Evolutionary conservation across 306 rosid genomes (phyloP).

Genomic region (Vicia villosa): DNA sequence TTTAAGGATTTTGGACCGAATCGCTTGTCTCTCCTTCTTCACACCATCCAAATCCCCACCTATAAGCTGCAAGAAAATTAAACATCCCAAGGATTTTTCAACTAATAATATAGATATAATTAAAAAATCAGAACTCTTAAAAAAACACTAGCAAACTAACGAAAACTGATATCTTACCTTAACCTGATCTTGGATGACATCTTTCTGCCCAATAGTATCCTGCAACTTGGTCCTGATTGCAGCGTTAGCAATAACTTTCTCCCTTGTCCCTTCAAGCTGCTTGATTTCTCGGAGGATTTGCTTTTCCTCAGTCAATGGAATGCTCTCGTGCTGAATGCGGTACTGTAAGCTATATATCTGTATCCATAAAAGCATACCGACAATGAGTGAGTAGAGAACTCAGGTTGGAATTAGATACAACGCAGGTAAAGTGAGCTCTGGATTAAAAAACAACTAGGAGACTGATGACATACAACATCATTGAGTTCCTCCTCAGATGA

Average conservation of each 20-base stretch:
- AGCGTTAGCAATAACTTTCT: conserved; percentile 79
- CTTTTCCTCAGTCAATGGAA: conserved; percentile 86
- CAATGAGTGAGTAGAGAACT: conserved; percentile 17
- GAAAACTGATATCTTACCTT: conserved; percentile 60
- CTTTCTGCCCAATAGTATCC: conserved; percentile 78
- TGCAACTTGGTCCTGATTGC: conserved; percentile 84
- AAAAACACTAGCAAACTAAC: conserved; percentile 25
- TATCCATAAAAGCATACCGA: conserved; percentile 38
- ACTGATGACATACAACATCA: conserved; percentile 50
- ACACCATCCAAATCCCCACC: conserved; percentile 93
- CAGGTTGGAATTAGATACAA: conserved; percentile 1
- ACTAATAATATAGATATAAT: not conserved
- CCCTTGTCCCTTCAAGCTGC: conserved; percentile 94
- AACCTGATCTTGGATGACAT: conserved; percentile 80
- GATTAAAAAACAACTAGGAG: conserved; percentile 28
- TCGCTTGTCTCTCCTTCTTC: conserved; percentile 77
- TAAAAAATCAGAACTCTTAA: conserved; percentile 9
- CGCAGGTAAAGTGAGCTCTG: conserved; percentile 27
- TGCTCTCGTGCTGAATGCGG: conserved; percentile 96
- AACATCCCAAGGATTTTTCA: conserved; percentile 16
- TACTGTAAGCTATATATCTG: conserved; percentile 82
- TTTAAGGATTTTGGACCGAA: conserved; percentile 82
- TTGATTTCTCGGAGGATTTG: conserved; percentile 86
- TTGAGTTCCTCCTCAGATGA: conserved; percentile 96
- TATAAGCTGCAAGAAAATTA: conserved; percentile 57